Conservation (phyloP, 257 asterid species). For the Fraxinus cuspidata region DNA sequence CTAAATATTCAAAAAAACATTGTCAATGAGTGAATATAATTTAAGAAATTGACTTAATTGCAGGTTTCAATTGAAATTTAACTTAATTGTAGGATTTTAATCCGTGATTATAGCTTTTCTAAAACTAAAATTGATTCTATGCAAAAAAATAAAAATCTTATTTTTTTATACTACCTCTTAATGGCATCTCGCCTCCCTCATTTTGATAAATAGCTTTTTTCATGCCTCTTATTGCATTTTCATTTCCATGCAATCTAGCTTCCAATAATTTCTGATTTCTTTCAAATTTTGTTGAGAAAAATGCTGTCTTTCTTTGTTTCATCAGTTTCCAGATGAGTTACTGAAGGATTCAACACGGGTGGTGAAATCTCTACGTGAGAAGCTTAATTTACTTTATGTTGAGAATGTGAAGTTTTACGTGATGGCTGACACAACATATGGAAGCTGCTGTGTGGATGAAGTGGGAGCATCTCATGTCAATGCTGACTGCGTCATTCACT, state of each 20-base stretch:
- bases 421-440: slow-evolving; percentile 95
- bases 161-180: not conserved
- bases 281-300: slow-evolving; percentile 11
- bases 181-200: not conserved
- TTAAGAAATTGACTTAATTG: not conserved
- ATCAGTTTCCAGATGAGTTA: slow-evolving; percentile 78
- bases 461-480: slow-evolving; percentile 92
- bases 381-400: slow-evolving; percentile 31
- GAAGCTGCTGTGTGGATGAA: slow-evolving; percentile 95
- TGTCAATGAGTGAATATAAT: not conserved
- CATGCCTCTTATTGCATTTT: not conserved
- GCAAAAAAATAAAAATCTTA: too few species aligned
- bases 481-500: slow-evolving; percentile 74
- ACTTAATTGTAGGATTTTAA: not conserved
- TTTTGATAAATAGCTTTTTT: not conserved
- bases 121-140: not conserved
- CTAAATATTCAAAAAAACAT: too few species aligned
- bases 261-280: not conserved
- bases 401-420: slow-evolving; percentile 64
- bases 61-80: not conserved
- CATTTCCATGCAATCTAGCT: not conserved
- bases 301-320: slow-evolving; percentile 1
- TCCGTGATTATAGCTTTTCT: not conserved
- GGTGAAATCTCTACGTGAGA: slow-evolving; percentile 54
- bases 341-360: slow-evolving; percentile 68